A percentile compares a stretch with the other conserved stretches of the same genome.
Conservation (phyloP, 1,284 basidiomycete species). For the Ustilago hordei region DNA sequence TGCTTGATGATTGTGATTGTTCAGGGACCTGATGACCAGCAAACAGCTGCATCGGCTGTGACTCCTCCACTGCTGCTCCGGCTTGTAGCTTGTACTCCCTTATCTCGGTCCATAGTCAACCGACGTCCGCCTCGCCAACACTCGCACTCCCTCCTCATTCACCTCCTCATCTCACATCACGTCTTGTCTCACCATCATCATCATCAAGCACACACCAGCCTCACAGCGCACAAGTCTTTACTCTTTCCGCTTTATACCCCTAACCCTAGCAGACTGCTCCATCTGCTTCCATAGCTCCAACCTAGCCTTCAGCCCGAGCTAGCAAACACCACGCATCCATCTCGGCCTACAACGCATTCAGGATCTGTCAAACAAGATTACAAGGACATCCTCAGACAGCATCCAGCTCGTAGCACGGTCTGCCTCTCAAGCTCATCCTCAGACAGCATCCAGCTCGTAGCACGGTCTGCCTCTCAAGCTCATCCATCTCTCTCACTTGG, state of each 20-base stretch:
- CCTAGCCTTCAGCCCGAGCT: not conserved
- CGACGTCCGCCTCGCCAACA: conserved; percentile 15
- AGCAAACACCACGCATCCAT: conserved; percentile 1
- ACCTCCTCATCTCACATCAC: not conserved
- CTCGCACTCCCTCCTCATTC: not conserved
- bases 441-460: conserved; percentile 38
- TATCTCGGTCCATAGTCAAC: conserved; percentile 39
- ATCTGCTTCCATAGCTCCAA: not conserved
- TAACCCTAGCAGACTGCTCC: not conserved
- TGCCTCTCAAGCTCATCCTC: conserved; percentile 34
- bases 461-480: conserved; percentile 36
- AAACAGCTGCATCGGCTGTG: conserved; percentile 23
- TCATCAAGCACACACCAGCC: not conserved
- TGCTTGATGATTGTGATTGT: conserved; percentile 13
- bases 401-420: conserved; percentile 45
- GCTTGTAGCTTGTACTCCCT: conserved; percentile 5
- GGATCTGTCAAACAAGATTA: conserved; percentile 8
- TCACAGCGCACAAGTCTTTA: not conserved
- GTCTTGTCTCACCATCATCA: not conserved
- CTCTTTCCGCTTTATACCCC: not conserved
- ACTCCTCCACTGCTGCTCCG: conserved; percentile 33
- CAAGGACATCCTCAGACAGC: conserved; percentile 5
- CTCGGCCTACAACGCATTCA: not conserved
- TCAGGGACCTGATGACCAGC: conserved; percentile 27
- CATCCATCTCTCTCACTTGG: conserved; percentile 23